Conservation (phyloP, 768 basidiomycete genomes). For the Suillus tomentosus region DNA sequence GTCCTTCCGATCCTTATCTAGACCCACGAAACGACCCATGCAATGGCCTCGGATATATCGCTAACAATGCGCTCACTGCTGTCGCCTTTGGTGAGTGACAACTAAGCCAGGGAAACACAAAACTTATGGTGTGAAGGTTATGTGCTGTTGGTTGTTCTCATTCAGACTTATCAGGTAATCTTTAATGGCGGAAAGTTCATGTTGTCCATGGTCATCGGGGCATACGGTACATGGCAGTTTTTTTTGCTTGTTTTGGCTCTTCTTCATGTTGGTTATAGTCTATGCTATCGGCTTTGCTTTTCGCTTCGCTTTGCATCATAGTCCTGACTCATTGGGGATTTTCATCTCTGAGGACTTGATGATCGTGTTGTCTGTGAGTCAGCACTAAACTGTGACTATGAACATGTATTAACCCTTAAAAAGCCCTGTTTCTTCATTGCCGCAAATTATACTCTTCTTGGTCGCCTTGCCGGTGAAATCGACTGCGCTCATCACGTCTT, state of each 20-base stretch:
- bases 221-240: slow-evolving; percentile 43
- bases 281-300: slow-evolving; percentile 58
- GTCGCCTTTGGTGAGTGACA: slow-evolving; percentile 47
- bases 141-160: slow-evolving; percentile 43
- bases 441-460: slow-evolving; percentile 66
- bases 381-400: neutral
- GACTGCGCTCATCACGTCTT: slow-evolving; percentile 49
- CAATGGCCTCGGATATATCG: slow-evolving; percentile 59
- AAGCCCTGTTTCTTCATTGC: slow-evolving; percentile 79
- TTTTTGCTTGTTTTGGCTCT: neutral
- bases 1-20: slow-evolving; percentile 42
- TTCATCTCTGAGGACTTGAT: slow-evolving; percentile 62
- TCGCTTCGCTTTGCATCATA: slow-evolving; percentile 54
- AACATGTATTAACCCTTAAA: slow-evolving; percentile 1
- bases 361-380: slow-evolving; percentile 53
- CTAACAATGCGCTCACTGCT: slow-evolving; percentile 52
- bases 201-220: slow-evolving; percentile 62
- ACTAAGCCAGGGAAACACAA: neutral
- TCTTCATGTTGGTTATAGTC: slow-evolving; percentile 35
- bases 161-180: slow-evolving; percentile 45
- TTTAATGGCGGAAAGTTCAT: slow-evolving; percentile 57
- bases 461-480: slow-evolving; percentile 56
- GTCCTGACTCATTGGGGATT: slow-evolving; percentile 52
- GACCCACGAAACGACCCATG: slow-evolving; percentile 55
- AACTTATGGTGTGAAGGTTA: slow-evolving; percentile 29